Conservation (phyloP, 306 rosid species). For the Prunus fruticosa region DNA sequence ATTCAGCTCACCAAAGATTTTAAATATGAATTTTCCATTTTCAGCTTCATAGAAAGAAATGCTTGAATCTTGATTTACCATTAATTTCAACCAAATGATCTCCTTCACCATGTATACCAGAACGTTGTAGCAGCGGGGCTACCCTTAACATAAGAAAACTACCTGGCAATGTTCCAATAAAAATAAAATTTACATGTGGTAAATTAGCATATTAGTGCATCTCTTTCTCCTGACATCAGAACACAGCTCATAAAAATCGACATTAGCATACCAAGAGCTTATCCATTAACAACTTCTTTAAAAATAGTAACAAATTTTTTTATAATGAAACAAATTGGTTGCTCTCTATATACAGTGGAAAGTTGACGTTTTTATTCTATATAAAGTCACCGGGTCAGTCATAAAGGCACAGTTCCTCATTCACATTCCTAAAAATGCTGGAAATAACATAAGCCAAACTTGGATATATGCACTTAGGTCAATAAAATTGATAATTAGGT, state of each 20-base stretch:
- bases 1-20: not conserved
- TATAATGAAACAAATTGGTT: too few relatives aligned
- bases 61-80: constrained; percentile 40
- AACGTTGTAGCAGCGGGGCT: constrained; percentile 97
- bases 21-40: not conserved
- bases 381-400: not conserved
- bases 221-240: not conserved
- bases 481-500: not conserved
- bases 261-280: not conserved
- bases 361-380: not conserved
- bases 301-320: too few relatives aligned
- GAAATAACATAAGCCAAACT: not conserved
- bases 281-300: too few relatives aligned
- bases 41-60: not conserved
- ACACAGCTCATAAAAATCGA: not conserved
- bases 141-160: constrained; percentile 76
- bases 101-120: constrained; percentile 91
- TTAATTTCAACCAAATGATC: constrained; percentile 92
- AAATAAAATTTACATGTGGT: not conserved
- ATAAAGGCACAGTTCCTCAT: not conserved
- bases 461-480: not conserved
- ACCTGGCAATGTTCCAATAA: constrained; percentile 54
- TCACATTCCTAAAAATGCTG: not conserved
- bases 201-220: not conserved
- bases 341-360: not conserved